These are phyloP conservation scores for Linderniella brevidens DNA, from an alignment of 257 asterid species.

Conservation along the genomic window DNA sequence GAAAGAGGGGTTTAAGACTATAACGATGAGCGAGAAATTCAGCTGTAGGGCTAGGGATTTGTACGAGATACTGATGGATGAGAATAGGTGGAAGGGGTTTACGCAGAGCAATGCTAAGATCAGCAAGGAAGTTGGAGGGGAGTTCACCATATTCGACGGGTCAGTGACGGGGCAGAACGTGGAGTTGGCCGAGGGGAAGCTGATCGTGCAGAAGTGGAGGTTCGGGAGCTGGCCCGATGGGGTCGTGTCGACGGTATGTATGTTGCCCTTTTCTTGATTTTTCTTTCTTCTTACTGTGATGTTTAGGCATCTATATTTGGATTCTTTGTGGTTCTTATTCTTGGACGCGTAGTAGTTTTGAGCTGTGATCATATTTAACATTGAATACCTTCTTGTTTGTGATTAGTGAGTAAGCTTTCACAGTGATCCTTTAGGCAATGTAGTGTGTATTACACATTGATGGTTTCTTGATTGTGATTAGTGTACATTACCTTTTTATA, in stretches of 20 bases:
- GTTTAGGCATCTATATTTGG: neutral
- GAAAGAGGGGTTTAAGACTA: conserved; percentile 84
- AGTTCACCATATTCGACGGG: conserved; percentile 74
- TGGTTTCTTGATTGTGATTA: no score
- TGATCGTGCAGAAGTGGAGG: conserved; percentile 87
- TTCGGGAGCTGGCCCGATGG: conserved; percentile 96
- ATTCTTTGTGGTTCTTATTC: no score
- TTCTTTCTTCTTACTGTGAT: neutral
- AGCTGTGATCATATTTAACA: no score
- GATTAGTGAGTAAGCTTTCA: no score
- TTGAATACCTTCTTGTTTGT: no score
- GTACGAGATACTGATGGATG: conserved; percentile 90
- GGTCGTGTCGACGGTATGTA: conserved; percentile 62
- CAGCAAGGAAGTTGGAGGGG: conserved; percentile 74
- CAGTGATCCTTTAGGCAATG: no score
- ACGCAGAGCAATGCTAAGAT: conserved; percentile 89
- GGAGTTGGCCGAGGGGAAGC: conserved; percentile 68
- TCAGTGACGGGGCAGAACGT: conserved; percentile 64
- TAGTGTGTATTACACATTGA: no score
- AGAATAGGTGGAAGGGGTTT: conserved; percentile 94
- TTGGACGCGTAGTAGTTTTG: no score
- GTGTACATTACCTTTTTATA: no score
- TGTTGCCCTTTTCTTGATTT: neutral
- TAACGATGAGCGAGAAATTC: conserved; percentile 76
- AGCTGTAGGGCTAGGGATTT: conserved; percentile 61